These are phyloP conservation scores for Neurospora sp. DNA, from an alignment of 495 filamentous ascomycete species.

Conservation along the genomic window DNA sequence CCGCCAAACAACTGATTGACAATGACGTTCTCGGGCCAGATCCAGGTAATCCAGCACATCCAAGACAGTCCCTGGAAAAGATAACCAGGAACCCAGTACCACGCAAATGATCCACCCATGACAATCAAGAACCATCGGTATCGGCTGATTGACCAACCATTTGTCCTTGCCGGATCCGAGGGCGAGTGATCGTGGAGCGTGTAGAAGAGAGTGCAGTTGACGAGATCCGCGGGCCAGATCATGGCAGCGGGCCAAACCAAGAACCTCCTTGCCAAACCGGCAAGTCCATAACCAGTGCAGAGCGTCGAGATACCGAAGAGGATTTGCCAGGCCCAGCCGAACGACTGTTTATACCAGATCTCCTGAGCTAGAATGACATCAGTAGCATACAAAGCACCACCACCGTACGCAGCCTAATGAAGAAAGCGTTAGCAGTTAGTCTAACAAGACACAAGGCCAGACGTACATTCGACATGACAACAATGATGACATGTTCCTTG, in stretches of 20 bases:
- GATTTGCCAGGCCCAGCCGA: conserved; percentile 55
- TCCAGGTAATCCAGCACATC: conserved; percentile 55
- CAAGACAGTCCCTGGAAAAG: conserved; percentile 47
- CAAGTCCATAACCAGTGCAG: conserved; percentile 61
- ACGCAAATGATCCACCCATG: conserved; percentile 38
- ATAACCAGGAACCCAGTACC: conserved; percentile 53
- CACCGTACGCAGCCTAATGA: conserved; percentile 33
- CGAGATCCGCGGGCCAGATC: conserved; percentile 62
- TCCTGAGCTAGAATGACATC: conserved; percentile 36
- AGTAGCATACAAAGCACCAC: conserved; percentile 37
- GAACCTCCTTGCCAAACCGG: conserved; percentile 55
- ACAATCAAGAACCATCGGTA: conserved; percentile 57
- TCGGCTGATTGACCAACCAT: conserved; percentile 56
- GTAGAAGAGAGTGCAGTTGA: conserved; percentile 56
- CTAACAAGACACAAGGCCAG: not conserved
- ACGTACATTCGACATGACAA: conserved; percentile 57
- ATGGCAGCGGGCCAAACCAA: conserved; percentile 59
- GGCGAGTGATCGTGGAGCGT: conserved; percentile 55
- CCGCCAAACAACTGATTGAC: conserved; percentile 64
- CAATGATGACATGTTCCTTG: conserved; percentile 71
- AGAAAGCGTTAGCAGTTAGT: conserved; percentile 5
- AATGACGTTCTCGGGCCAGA: conserved; percentile 49
- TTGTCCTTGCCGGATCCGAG: conserved; percentile 45
- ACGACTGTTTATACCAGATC: conserved; percentile 26
- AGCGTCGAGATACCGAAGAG: conserved; percentile 62